phyloP scores from a whole-genome alignment of 1,284 basidiomycete species.

The Naganishia sp. region DNA sequence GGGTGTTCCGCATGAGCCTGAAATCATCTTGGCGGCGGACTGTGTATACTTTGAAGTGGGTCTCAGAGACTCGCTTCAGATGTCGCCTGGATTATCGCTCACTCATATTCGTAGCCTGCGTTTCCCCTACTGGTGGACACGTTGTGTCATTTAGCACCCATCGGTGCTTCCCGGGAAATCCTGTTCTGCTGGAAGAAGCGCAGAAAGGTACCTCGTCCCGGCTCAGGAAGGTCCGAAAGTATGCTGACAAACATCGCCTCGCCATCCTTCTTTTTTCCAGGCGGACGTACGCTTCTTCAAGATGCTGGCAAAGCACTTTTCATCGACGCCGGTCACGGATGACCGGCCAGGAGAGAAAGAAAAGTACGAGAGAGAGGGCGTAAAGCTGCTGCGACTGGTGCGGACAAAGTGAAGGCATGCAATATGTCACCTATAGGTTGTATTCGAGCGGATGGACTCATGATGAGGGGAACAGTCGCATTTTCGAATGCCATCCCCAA shows the following conservation, averaged over 20 bases:
- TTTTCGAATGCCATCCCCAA: constrained; percentile 42
- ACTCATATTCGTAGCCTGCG: constrained; percentile 59
- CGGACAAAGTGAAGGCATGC: constrained; percentile 34
- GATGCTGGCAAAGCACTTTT: constrained; percentile 77
- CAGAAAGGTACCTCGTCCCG: constrained; percentile 65
- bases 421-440: not conserved
- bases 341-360: constrained; percentile 48
- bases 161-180: constrained; percentile 63
- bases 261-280: constrained; percentile 51
- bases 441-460: not conserved
- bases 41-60: constrained; percentile 84
- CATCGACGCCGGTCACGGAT: constrained; percentile 53
- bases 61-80: not conserved
- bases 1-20: constrained; percentile 55
- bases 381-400: constrained; percentile 46
- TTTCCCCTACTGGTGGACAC: constrained; percentile 85
- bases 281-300: constrained; percentile 88
- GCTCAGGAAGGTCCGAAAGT: not conserved
- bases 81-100: not conserved
- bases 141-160: constrained; percentile 63
- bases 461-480: constrained; percentile 41
- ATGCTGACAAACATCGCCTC: constrained; percentile 6
- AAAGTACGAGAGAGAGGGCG: constrained; percentile 47
- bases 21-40: constrained; percentile 80
- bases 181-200: constrained; percentile 93